Percentiles rank a stretch among this genome's conserved stretches.
Evolutionary conservation across 768 basidiomycete genomes (phyloP).

Genomic region (Lyophyllum atratum): DNA sequence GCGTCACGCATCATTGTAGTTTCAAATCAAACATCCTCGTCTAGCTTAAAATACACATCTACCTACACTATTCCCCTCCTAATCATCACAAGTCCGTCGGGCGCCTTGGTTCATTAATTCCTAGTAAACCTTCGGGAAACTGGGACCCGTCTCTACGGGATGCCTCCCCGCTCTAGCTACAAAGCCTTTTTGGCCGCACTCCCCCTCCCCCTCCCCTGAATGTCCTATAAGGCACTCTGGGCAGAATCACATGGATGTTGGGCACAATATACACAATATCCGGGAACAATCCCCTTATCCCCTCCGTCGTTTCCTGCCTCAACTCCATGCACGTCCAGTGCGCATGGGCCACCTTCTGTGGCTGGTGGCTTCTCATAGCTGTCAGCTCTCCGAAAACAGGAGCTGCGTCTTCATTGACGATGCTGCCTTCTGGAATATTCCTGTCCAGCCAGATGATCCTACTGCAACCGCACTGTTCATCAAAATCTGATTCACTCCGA

Average conservation of each 20-base stretch:
- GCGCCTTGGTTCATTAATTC: background rate
- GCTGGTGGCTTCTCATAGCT: background rate
- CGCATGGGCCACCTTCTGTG: background rate
- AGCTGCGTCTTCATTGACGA: background rate
- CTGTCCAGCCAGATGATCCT: background rate
- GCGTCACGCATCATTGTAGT: no score
- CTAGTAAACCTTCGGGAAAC: background rate
- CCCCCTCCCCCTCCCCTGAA: background rate
- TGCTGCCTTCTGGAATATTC: background rate
- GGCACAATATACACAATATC: background rate
- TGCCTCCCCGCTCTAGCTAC: background rate
- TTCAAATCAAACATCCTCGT: no score
- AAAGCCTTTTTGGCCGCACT: background rate
- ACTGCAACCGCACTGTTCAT: background rate
- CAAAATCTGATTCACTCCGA: background rate
- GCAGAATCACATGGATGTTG: slow-evolving; percentile 1
- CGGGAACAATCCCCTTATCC: background rate
- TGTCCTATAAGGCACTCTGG: background rate
- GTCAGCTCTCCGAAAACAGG: background rate
- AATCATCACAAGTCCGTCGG: background rate
- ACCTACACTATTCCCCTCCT: no score
- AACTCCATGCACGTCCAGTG: background rate
- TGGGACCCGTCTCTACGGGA: background rate
- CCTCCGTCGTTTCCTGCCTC: background rate
- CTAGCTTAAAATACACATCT: no score